phyloP scores from a whole-genome alignment of 1,284 basidiomycete species.

The Dichomitus squalens region DNA sequence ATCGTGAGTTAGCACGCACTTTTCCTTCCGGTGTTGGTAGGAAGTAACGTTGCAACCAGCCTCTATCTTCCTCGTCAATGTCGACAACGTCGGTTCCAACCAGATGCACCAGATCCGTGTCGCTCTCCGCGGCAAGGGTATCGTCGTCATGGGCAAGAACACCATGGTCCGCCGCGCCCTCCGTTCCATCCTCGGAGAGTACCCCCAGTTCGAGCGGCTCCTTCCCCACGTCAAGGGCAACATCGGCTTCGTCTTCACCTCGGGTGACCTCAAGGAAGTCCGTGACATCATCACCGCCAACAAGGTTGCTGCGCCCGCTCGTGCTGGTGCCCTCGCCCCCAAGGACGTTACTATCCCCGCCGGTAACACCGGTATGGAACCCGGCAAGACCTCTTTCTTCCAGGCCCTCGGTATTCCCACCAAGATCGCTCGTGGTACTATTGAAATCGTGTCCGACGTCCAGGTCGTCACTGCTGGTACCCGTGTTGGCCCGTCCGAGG shows the following conservation, averaged over 20 bases:
- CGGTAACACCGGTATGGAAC: slow-evolving; percentile 99
- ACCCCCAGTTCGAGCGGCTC: slow-evolving; percentile 95
- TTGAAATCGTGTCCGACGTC: slow-evolving; percentile 98
- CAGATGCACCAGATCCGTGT: slow-evolving; percentile 99
- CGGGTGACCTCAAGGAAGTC: slow-evolving; percentile 91
- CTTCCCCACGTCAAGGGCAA: slow-evolving; percentile 96
- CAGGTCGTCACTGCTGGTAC: slow-evolving; percentile 92
- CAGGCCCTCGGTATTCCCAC: slow-evolving; percentile 99
- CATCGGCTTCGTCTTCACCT: slow-evolving; percentile 99
- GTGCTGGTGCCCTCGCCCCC: slow-evolving; percentile 96
- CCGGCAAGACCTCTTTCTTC: slow-evolving; percentile 99
- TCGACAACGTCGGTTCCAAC: slow-evolving; percentile 99
- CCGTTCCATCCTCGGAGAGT: slow-evolving; percentile 86
- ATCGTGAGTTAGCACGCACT: slow-evolving; percentile 59
- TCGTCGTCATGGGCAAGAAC: slow-evolving; percentile 99
- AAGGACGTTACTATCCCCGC: slow-evolving; percentile 91
- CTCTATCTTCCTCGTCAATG: slow-evolving; percentile 98
- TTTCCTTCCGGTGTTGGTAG: not conserved
- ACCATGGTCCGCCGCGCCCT: slow-evolving; percentile 99
- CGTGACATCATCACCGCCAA: slow-evolving; percentile 92
- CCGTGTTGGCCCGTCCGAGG: slow-evolving; percentile 97
- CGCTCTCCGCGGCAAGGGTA: slow-evolving; percentile 93
- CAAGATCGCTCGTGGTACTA: slow-evolving; percentile 99
- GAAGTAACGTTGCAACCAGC: slow-evolving; percentile 47
- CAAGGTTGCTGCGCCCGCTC: slow-evolving; percentile 97